phyloP scores from a whole-genome alignment of 768 basidiomycete species.

The Strobilomyces echinocephalus region DNA sequence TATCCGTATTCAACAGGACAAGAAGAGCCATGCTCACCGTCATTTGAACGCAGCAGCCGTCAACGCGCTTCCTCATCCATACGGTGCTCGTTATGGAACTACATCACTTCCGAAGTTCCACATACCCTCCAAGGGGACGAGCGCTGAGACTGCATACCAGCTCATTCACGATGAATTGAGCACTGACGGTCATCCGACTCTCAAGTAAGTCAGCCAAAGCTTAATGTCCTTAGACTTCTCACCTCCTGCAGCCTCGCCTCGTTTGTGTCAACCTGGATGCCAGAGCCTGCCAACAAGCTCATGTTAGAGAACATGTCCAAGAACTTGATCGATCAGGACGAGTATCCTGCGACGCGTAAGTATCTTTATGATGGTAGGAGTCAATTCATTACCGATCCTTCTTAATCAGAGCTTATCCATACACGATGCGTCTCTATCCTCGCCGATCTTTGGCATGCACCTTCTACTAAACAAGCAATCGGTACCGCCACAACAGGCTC shows the following conservation, averaged over 20 bases:
- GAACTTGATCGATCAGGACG: constrained; percentile 67
- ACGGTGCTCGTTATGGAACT: constrained; percentile 64
- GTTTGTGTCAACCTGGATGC: constrained; percentile 67
- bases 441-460: constrained; percentile 66
- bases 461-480: constrained; percentile 47
- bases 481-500: constrained; percentile 70
- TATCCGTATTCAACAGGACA: constrained; percentile 37
- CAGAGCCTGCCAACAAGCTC: constrained; percentile 45
- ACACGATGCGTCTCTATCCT: constrained; percentile 50
- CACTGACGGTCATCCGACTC: constrained; percentile 50
- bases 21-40: constrained; percentile 34
- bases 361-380: background rate
- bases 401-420: constrained; percentile 38
- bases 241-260: constrained; percentile 44
- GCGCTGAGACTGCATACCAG: constrained; percentile 48
- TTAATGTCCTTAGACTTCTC: background rate
- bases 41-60: constrained; percentile 33
- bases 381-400: background rate
- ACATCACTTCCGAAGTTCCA: constrained; percentile 65
- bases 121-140: constrained; percentile 56
- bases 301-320: constrained; percentile 63
- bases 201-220: constrained; percentile 36
- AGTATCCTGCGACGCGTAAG: constrained; percentile 57
- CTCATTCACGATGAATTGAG: constrained; percentile 61
- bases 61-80: constrained; percentile 38